A percentile compares a stretch with the other conserved stretches of the same genome.
Conservation (phyloP, 2,329 filamentous ascomycete genomes). For the Ceratocystis albifundus region DNA sequence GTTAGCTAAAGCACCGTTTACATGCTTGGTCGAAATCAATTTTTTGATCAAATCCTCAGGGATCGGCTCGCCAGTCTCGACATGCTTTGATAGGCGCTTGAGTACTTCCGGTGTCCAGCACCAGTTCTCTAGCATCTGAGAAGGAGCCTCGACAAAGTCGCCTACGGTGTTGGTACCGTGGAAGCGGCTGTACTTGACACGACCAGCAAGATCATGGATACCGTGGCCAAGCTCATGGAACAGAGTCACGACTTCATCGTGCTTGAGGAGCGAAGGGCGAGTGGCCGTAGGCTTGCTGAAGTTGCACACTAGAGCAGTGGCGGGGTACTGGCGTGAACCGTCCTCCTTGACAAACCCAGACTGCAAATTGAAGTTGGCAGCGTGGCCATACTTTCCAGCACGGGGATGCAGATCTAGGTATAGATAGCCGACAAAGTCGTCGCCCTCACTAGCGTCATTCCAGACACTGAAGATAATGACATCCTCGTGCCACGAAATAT, state of each 20-base stretch:
- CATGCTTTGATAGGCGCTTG: conserved; percentile 59
- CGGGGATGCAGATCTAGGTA: conserved; percentile 73
- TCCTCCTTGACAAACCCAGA: conserved; percentile 57
- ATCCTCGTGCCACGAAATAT: conserved; percentile 72
- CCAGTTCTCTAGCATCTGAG: conserved; percentile 67
- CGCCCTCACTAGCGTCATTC: conserved; percentile 61
- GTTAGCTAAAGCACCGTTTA: conserved; percentile 70
- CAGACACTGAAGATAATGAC: conserved; percentile 75
- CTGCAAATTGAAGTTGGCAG: conserved; percentile 73
- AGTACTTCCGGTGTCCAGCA: conserved; percentile 58
- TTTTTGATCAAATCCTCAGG: conserved; percentile 63
- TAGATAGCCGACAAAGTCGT: conserved; percentile 66
- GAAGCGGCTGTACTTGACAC: conserved; percentile 52
- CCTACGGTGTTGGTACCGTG: conserved; percentile 55
- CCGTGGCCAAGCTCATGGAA: conserved; percentile 69
- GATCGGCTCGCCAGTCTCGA: conserved; percentile 56
- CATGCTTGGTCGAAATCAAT: conserved; percentile 64
- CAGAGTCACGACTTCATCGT: conserved; percentile 69
- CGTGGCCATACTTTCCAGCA: conserved; percentile 73
- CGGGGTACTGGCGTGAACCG: conserved; percentile 61
- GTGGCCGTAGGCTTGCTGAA: conserved; percentile 68
- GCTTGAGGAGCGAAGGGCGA: conserved; percentile 69
- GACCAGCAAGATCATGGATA: conserved; percentile 56
- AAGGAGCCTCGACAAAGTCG: conserved; percentile 61
- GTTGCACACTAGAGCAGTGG: conserved; percentile 73